Conservation (phyloP, 768 basidiomycete genomes). For the Russula sp. region DNA sequence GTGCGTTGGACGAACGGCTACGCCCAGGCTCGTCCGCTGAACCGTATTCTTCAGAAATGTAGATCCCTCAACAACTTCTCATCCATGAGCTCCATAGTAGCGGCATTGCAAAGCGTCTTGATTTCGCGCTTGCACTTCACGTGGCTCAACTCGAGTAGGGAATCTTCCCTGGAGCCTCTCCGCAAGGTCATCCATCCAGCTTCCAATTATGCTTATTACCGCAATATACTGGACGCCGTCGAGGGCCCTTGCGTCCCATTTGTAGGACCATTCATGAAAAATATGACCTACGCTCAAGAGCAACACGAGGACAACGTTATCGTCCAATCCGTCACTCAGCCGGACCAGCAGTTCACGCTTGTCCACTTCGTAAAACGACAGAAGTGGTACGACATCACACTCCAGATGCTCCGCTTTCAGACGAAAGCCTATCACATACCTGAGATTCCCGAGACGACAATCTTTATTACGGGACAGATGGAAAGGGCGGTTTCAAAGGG, state of each 20-base stretch:
- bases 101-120: constrained; percentile 54
- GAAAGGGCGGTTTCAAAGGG: constrained; percentile 38
- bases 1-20: constrained; percentile 36
- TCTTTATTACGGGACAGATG: constrained; percentile 46
- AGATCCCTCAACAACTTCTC: constrained; percentile 56
- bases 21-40: background rate
- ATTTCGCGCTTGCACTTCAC: constrained; percentile 54
- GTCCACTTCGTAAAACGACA: constrained; percentile 53
- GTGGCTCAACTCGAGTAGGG: constrained; percentile 57
- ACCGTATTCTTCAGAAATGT: constrained; percentile 46
- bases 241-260: constrained; percentile 62
- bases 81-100: constrained; percentile 61
- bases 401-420: constrained; percentile 54
- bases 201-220: constrained; percentile 52
- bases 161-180: constrained; percentile 46
- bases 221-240: constrained; percentile 37
- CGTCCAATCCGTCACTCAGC: constrained; percentile 18
- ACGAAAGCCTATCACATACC: constrained; percentile 43
- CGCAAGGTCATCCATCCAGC: constrained; percentile 53
- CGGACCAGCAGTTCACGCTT: constrained; percentile 25
- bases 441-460: constrained; percentile 41
- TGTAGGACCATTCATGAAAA: constrained; percentile 56
- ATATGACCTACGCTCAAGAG: constrained; percentile 51
- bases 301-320: constrained; percentile 39
- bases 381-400: constrained; percentile 50